These are phyloP conservation scores for Shiraia sp. DNA, from an alignment of 2,329 filamentous ascomycete genomes.

Conservation along the genomic window DNA sequence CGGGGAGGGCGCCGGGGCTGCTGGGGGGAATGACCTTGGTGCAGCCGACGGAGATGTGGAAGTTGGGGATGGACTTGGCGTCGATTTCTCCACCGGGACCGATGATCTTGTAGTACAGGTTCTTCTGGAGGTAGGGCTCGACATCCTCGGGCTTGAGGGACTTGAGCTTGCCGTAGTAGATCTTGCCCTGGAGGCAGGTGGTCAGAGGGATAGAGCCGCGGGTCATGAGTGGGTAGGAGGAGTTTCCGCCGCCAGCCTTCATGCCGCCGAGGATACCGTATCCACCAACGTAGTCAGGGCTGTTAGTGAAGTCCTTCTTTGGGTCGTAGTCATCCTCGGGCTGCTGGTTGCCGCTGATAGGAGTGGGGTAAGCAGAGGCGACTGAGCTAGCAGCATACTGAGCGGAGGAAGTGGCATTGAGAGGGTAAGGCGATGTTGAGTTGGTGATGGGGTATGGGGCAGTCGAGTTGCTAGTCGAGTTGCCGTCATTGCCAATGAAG, in stretches of 20 bases:
- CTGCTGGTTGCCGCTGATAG: conserved; percentile 23
- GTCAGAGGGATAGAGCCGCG: conserved; percentile 40
- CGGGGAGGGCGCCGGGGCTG: conserved; percentile 31
- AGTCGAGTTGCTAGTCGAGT: conserved; percentile 31
- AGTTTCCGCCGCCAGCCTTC: conserved; percentile 28
- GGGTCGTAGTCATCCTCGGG: conserved; percentile 29
- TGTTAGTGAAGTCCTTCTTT: conserved; percentile 30
- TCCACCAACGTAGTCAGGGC: conserved; percentile 38
- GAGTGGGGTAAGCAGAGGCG: conserved; percentile 15
- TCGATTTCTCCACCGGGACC: conserved; percentile 35
- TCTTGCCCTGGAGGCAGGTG: conserved; percentile 38
- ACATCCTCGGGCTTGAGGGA: conserved; percentile 38
- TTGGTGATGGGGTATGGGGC: conserved; percentile 16
- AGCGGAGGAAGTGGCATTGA: conserved; percentile 15
- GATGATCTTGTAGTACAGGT: conserved; percentile 43
- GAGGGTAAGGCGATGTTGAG: too few relatives aligned
- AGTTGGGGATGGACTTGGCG: conserved; percentile 32
- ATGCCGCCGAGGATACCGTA: conserved; percentile 38
- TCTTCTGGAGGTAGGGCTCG: conserved; percentile 37
- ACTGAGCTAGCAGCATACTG: conserved; percentile 20
- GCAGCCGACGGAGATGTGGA: conserved; percentile 40
- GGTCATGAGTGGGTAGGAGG: conserved; percentile 32
- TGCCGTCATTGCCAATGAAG: conserved; percentile 37
- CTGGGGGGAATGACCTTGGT: conserved; percentile 33
- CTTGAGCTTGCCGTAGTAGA: conserved; percentile 33